Evolutionary conservation across 2,329 filamentous ascomycete genomes (phyloP).

Genomic region (Alternaria rosae): DNA sequence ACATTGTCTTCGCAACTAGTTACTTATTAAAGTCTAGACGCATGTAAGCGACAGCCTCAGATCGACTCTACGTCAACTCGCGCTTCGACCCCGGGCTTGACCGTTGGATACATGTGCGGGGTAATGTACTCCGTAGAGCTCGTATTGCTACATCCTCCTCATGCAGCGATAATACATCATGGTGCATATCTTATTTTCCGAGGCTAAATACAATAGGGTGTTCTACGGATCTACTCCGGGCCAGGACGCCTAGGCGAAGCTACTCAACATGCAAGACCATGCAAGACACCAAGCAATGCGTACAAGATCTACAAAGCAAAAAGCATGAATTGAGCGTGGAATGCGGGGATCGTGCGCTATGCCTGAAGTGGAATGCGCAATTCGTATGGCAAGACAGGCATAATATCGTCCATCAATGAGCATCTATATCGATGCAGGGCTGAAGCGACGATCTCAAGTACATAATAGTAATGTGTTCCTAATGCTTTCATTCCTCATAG

Average conservation of each 20-base stretch:
- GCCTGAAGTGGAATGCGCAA: background rate
- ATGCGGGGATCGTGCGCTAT: slow-evolving; percentile 9
- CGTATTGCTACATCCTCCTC: background rate
- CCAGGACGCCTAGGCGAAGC: background rate
- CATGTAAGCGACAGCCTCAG: too few relatives aligned
- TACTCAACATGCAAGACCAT: background rate
- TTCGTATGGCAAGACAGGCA: background rate
- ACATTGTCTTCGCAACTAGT: too few relatives aligned
- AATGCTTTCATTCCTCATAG: background rate
- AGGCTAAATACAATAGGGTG: slow-evolving; percentile 15
- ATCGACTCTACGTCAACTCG: too few relatives aligned
- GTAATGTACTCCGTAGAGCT: background rate
- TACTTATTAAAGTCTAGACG: too few relatives aligned
- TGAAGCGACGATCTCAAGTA: background rate
- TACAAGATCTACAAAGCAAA: background rate
- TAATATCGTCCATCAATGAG: slow-evolving; percentile 9
- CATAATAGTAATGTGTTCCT: background rate
- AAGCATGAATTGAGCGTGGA: background rate
- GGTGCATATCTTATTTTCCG: background rate
- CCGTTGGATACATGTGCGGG: background rate
- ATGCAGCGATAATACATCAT: background rate
- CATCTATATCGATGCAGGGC: background rate
- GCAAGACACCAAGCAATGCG: background rate
- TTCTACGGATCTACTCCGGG: slow-evolving; percentile 8
- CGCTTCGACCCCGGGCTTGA: too few relatives aligned